These are phyloP conservation scores for Phytophthora meadii DNA, from an alignment of 352 stramenopile genomes.

Conservation along the genomic window DNA sequence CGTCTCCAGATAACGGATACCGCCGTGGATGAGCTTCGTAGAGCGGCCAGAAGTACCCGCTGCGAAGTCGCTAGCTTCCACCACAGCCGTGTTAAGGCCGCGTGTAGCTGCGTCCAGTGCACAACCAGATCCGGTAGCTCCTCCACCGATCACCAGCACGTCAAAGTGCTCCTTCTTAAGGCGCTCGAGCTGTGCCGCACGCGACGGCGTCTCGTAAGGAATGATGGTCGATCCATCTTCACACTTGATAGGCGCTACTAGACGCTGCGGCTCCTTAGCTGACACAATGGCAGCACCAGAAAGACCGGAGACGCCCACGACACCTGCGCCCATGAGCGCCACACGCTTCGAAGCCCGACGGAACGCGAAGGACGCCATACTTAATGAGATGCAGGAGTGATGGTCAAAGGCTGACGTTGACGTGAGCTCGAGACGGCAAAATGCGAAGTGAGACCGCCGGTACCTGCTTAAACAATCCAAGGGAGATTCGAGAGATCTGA, in stretches of 20 bases:
- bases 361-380: constrained; percentile 74
- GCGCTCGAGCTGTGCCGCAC: constrained; percentile 67
- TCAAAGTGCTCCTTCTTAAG: constrained; percentile 94
- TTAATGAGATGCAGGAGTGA: constrained; percentile 3
- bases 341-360: constrained; percentile 60
- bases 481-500: not conserved
- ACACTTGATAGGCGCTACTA: constrained; percentile 83
- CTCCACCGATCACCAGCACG: constrained; percentile 93
- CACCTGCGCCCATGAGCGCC: constrained; percentile 56
- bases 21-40: constrained; percentile 96
- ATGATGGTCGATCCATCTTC: constrained; percentile 86
- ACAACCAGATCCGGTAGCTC: constrained; percentile 92
- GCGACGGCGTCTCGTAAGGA: constrained; percentile 83
- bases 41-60: constrained; percentile 93
- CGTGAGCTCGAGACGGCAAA: constrained; percentile 33
- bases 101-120: constrained; percentile 92
- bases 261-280: constrained; percentile 73
- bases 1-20: constrained; percentile 96
- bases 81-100: constrained; percentile 93
- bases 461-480: constrained; percentile 18
- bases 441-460: constrained; percentile 46
- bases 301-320: constrained; percentile 55
- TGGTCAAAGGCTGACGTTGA: constrained; percentile 19
- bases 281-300: constrained; percentile 68
- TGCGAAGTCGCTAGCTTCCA: constrained; percentile 93